phyloP scores from a whole-genome alignment of 495 filamentous ascomycete genomes.

The Tuber borchii region DNA sequence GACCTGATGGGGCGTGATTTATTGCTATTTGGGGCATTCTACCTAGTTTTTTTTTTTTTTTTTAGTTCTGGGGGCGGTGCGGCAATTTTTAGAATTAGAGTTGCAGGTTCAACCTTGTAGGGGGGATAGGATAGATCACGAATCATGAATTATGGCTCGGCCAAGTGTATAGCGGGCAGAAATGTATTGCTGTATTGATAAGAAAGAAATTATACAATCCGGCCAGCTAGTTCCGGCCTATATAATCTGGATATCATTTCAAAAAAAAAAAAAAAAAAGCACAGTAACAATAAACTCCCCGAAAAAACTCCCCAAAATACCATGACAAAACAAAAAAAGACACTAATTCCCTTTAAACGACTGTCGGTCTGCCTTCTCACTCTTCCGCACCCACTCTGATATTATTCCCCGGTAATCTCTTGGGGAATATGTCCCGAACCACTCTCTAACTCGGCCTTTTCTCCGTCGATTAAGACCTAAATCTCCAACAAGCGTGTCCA shows the following conservation, averaged over 20 bases:
- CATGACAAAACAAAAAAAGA: background rate
- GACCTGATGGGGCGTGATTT: background rate
- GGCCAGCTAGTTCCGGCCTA: background rate
- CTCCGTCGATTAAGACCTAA: constrained; percentile 36
- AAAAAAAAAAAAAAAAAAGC: background rate
- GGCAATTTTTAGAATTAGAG: background rate
- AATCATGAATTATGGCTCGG: background rate
- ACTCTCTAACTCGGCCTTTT: constrained; percentile 40
- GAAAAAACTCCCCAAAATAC: background rate
- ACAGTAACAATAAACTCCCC: background rate
- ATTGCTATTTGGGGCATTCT: background rate
- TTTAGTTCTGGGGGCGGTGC: too few species aligned
- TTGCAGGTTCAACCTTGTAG: background rate
- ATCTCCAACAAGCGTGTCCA: constrained; percentile 37
- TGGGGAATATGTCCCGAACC: constrained; percentile 43
- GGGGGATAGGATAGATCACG: background rate
- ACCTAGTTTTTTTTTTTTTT: background rate
- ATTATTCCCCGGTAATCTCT: constrained; percentile 45
- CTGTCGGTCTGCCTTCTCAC: background rate
- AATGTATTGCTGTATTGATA: background rate
- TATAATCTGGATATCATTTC: background rate
- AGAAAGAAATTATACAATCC: background rate
- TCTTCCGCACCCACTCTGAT: constrained; percentile 36
- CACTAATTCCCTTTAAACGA: background rate
- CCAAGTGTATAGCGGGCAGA: background rate